phyloP scores from a whole-genome alignment of 1,139 yeast genomes.

The Kurtzmaniella quercitrusa region DNA sequence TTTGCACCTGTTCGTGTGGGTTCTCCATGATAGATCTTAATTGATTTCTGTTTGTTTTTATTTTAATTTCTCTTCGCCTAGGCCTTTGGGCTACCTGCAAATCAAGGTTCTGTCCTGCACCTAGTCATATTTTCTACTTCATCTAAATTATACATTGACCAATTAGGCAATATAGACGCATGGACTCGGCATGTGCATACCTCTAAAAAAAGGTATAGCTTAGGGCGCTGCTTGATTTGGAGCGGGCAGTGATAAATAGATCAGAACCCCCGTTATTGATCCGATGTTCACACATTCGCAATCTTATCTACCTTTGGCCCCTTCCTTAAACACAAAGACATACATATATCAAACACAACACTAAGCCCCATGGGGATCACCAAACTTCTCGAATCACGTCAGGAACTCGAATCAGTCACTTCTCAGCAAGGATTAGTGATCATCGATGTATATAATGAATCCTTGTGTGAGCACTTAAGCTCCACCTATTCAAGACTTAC shows the following conservation, averaged over 20 bases:
- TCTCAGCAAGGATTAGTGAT: slow-evolving; percentile 5
- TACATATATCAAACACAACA: neutral
- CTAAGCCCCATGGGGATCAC: neutral
- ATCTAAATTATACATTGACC: neutral
- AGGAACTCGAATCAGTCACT: slow-evolving; percentile 3
- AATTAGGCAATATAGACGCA: neutral
- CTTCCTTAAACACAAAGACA: neutral
- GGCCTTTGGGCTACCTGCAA: neutral
- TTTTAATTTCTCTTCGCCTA: neutral
- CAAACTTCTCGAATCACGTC: neutral
- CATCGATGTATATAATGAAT: slow-evolving; percentile 5
- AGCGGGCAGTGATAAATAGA: neutral
- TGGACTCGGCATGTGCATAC: slow-evolving; percentile 1
- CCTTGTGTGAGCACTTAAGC: slow-evolving; percentile 2
- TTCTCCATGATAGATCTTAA: slow-evolving; percentile 55
- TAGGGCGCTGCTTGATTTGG: neutral
- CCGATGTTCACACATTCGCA: neutral
- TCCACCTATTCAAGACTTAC: slow-evolving; percentile 4
- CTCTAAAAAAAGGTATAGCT: neutral
- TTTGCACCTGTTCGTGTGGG: slow-evolving; percentile 86
- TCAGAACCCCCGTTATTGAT: neutral
- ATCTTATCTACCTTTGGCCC: neutral
- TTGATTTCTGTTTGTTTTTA: neutral
- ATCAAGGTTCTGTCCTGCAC: neutral
- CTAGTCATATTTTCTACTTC: neutral